phyloP scores from a whole-genome alignment of 1,284 basidiomycete species.

The Ustilago crameri region DNA sequence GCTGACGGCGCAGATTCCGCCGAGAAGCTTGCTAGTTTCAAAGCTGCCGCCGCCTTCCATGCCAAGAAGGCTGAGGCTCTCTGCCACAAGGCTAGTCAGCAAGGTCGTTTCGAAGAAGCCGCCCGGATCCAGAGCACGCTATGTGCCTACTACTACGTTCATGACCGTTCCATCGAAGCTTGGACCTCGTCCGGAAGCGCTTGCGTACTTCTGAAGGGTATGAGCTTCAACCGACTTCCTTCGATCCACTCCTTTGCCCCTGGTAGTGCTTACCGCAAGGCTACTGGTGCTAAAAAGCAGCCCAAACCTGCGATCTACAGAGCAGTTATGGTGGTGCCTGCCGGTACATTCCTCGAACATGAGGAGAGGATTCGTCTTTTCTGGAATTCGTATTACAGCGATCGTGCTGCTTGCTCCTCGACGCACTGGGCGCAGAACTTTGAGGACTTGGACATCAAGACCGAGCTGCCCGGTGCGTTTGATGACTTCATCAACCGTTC shows the following conservation, averaged over 20 bases:
- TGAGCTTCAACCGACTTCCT: slow-evolving; percentile 50
- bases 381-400: slow-evolving; percentile 52
- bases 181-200: slow-evolving; percentile 47
- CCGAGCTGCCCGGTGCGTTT: slow-evolving; percentile 51
- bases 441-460: slow-evolving; percentile 48
- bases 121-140: slow-evolving; percentile 46
- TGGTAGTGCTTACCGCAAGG: slow-evolving; percentile 5
- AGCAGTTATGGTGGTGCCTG: slow-evolving; percentile 19
- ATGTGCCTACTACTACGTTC: slow-evolving; percentile 49
- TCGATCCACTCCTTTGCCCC: slow-evolving; percentile 23
- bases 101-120: slow-evolving; percentile 46
- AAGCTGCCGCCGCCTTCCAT: slow-evolving; percentile 48
- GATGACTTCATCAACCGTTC: slow-evolving; percentile 46
- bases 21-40: slow-evolving; percentile 36
- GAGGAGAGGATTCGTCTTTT: slow-evolving; percentile 51
- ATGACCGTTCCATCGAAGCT: slow-evolving; percentile 53
- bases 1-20: slow-evolving; percentile 26
- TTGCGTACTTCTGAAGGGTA: slow-evolving; percentile 38
- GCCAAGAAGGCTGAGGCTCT: slow-evolving; percentile 45
- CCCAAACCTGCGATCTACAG: slow-evolving; percentile 46
- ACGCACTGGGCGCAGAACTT: slow-evolving; percentile 53
- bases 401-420: slow-evolving; percentile 50
- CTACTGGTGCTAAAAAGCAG: slow-evolving; percentile 13
- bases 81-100: slow-evolving; percentile 25
- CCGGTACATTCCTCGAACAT: slow-evolving; percentile 38